phyloP scores from a whole-genome alignment of 306 rosid genomes.

The Urtica urens region DNA sequence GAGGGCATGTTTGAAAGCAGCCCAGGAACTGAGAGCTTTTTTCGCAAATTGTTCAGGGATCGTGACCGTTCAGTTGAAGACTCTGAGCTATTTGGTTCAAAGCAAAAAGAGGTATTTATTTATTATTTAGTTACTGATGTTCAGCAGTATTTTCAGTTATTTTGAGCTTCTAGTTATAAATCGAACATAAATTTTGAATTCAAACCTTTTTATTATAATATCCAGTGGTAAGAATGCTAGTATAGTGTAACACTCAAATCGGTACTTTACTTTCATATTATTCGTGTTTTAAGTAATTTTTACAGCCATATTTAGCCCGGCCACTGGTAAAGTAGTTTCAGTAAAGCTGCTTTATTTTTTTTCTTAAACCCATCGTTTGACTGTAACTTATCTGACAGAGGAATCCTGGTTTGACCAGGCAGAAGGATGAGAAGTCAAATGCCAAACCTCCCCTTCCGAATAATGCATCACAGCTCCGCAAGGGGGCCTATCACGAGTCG shows the following conservation, averaged over 20 bases:
- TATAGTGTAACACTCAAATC: too few species aligned
- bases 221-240: too few species aligned
- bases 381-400: conserved; percentile 37
- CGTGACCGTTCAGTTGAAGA: conserved; percentile 87
- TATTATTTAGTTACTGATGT: too few species aligned
- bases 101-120: conserved; percentile 60
- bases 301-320: too few species aligned
- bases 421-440: conserved; percentile 48
- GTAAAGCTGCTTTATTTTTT: conserved; percentile 1
- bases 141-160: too few species aligned
- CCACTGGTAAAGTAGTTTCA: too few species aligned
- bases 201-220: too few species aligned
- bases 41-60: conserved; percentile 81
- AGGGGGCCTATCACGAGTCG: conserved; percentile 87
- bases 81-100: conserved; percentile 73
- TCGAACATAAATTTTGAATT: too few species aligned
- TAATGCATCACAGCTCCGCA: conserved; percentile 54
- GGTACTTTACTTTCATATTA: too few species aligned
- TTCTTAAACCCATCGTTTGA: background rate
- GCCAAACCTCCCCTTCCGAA: conserved; percentile 81
- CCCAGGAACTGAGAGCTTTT: conserved; percentile 77
- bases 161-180: too few species aligned
- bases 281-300: too few species aligned
- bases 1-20: conserved; percentile 65
- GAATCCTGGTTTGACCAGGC: conserved; percentile 76